These are phyloP conservation scores for Colletotrichum echinochloae DNA, from an alignment of 2,329 filamentous ascomycete species.

Conservation along the genomic window DNA sequence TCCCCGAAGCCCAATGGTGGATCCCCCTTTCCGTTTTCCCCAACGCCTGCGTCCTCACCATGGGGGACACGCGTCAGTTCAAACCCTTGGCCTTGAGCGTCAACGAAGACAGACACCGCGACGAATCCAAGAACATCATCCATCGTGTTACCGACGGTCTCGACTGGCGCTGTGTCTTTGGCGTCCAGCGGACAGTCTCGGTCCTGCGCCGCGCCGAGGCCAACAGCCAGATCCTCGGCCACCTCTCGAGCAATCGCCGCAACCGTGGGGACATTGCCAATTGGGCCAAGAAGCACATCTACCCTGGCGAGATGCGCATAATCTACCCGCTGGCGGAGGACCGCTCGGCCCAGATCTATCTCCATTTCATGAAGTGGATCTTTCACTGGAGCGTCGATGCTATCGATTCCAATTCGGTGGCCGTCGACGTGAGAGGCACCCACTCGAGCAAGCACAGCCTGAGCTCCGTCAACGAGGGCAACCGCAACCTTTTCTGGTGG, in stretches of 20 bases:
- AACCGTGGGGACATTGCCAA: constrained; percentile 18
- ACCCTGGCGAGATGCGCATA: constrained; percentile 21
- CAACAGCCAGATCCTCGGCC: background rate
- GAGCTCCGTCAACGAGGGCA: constrained; percentile 12
- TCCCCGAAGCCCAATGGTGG: constrained; percentile 28
- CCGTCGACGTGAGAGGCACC: constrained; percentile 8
- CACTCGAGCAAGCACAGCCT: background rate
- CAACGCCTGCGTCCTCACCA: constrained; percentile 1
- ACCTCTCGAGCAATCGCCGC: constrained; percentile 25
- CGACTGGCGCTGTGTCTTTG: constrained; percentile 14
- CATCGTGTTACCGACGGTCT: background rate
- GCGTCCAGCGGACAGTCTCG: constrained; percentile 16
- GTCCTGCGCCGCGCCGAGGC: constrained; percentile 19
- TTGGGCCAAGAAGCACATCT: constrained; percentile 17
- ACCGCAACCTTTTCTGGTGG: constrained; percentile 3
- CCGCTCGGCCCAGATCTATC: background rate
- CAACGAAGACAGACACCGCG: background rate
- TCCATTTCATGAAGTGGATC: constrained; percentile 4
- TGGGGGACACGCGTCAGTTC: constrained; percentile 27
- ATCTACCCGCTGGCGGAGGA: background rate
- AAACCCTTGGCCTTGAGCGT: constrained; percentile 16
- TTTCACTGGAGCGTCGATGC: background rate
- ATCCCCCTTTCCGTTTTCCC: constrained; percentile 12
- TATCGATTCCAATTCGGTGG: background rate
- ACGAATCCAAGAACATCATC: background rate